Base-by-base conservation (phyloP, 2,329 filamentous ascomycete species). In the Zelopaecilomyces penicillatus region DNA sequence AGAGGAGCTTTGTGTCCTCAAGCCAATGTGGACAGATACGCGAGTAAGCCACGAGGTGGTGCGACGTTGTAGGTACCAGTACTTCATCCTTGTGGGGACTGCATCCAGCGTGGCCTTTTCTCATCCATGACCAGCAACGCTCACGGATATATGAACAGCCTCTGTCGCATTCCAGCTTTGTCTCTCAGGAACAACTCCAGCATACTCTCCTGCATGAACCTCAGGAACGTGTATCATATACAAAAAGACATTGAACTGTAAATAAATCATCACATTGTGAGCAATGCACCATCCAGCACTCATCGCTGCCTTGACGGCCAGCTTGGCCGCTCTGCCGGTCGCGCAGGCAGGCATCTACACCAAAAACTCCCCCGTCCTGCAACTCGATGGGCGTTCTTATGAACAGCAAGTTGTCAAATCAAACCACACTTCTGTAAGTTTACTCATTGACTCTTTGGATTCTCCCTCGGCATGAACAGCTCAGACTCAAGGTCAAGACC, bases 321-420 rank as follows among this genome's bases (percentile, higher is more conserved):
- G 87, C 40, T 70, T 93, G 51, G 76, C 85, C 50, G 74, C 79
- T 45, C 61, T 86, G 42, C 79, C 84, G 30, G 74, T 75, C 41
- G 76, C 75, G 45, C 80, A 82, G 43, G 83, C 85, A 52, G 80
- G 79, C 53, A 66, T 98, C 48, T 98, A 98, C 69, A 70, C 80
- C 48, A 94, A 91, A 70, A 86, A 76, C 63, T 96, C 90, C 2
- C 82, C 87, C 9, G 93, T 98, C 37, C 64, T 97, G 37, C 87
- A 94, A 64, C 69, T 97, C 52, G 82, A 85, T 57, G 76, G 75
- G 46, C 86, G 84, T 65, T 85, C 75, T 57, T 97, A 94, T 65
- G 82, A 91, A 60, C 78, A 75, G 50, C 69, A 95, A 53, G 89
- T 98, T 64, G 80, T 85, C 39, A 82, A 87, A 60, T 95, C 89